phyloP scores from a whole-genome alignment of 2,329 filamentous ascomycete genomes.

The Phyllosticta citribraziliensis region DNA sequence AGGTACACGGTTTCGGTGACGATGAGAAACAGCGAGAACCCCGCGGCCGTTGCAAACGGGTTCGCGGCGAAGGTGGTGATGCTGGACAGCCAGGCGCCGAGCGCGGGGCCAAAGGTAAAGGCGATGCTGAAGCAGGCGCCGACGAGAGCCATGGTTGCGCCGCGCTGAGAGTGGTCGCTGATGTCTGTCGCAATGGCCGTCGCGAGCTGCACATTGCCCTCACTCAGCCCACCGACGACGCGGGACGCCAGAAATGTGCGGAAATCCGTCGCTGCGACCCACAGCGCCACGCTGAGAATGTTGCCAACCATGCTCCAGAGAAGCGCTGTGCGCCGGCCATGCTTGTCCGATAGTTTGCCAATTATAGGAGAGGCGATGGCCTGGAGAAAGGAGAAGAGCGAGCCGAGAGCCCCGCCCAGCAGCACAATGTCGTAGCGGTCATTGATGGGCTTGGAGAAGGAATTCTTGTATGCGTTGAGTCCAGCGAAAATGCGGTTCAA shows the following conservation, averaged over 20 bases:
- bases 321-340: conserved; percentile 79
- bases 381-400: conserved; percentile 86
- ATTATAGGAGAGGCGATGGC: conserved; percentile 88
- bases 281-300: conserved; percentile 83
- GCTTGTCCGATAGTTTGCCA: conserved; percentile 73
- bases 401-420: conserved; percentile 85
- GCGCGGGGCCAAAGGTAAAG: conserved; percentile 89
- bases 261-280: conserved; percentile 90
- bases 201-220: conserved; percentile 93
- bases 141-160: conserved; percentile 90
- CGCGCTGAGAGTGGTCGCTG: conserved; percentile 72
- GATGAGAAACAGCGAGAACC: conserved; percentile 76
- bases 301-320: conserved; percentile 90
- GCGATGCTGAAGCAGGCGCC: conserved; percentile 95
- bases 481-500: conserved; percentile 71
- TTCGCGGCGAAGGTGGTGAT: conserved; percentile 74
- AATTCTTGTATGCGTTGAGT: conserved; percentile 88
- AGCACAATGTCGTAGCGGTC: conserved; percentile 95
- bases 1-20: conserved; percentile 81
- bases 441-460: conserved; percentile 86
- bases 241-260: conserved; percentile 91
- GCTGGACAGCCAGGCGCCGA: conserved; percentile 76
- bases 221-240: conserved; percentile 83
- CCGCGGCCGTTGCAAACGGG: conserved; percentile 86
- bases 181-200: conserved; percentile 96